Conservation (phyloP, 163 green algal species). For the Trebouxiophyceae sp. region DNA sequence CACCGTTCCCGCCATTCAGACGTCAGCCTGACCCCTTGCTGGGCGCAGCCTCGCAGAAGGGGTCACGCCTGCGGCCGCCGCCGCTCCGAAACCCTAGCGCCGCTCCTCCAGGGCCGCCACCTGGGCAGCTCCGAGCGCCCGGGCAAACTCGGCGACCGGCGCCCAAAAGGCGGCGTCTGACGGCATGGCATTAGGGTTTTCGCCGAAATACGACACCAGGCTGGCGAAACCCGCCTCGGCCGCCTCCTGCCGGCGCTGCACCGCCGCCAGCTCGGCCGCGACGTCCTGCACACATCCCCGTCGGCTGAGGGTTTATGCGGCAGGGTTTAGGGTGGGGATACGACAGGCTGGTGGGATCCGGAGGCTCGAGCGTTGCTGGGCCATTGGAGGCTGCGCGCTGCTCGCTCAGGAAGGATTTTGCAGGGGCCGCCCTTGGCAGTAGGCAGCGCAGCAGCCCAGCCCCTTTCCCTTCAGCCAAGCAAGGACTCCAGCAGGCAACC, state of each 20-base stretch:
- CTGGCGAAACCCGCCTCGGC: slow-evolving; percentile 18
- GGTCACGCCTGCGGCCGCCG: neutral
- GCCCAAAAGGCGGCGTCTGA: slow-evolving; percentile 35
- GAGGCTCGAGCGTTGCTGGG: neutral
- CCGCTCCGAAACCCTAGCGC: neutral
- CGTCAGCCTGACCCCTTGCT: neutral
- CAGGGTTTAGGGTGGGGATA: neutral
- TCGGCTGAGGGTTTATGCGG: neutral
- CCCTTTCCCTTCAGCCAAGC: too few species aligned
- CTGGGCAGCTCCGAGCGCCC: slow-evolving; percentile 11
- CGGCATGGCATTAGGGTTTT: slow-evolving; percentile 21
- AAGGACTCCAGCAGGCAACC: too few species aligned
- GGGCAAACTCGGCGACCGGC: slow-evolving; percentile 20
- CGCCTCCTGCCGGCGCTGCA: slow-evolving; percentile 6
- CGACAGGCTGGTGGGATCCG: neutral
- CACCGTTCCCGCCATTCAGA: neutral
- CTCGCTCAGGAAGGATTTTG: neutral
- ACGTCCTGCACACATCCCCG: slow-evolving; percentile 6
- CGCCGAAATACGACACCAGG: slow-evolving; percentile 34
- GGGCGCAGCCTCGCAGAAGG: too few species aligned
- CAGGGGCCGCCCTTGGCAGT: too few species aligned
- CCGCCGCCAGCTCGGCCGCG: slow-evolving; percentile 9
- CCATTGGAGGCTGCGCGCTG: neutral
- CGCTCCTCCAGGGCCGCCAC: neutral
- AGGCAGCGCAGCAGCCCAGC: too few species aligned